Conservation (phyloP, 192 early-diverging fungal species). For the Coemansia umbellata region DNA sequence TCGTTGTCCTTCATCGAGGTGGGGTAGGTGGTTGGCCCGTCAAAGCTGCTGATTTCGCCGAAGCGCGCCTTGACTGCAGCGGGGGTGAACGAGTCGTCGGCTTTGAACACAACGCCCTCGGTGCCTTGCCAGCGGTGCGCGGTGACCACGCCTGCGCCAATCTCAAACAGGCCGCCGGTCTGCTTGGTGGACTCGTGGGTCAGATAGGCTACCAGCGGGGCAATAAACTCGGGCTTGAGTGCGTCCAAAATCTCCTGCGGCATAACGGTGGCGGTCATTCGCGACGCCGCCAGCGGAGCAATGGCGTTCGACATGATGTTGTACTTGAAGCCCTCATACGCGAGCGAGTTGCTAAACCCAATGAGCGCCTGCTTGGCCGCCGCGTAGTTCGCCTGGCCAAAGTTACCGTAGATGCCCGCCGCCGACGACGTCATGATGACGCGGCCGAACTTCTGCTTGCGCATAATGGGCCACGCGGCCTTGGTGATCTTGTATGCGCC, state of each 20-base stretch:
- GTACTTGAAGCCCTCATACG: slow-evolving; percentile 90
- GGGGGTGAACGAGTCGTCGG: slow-evolving; percentile 81
- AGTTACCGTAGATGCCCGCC: slow-evolving; percentile 99
- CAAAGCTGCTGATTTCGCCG: slow-evolving; percentile 72
- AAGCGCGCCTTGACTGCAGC: slow-evolving; percentile 74
- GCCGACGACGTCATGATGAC: slow-evolving; percentile 93
- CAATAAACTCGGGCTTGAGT: slow-evolving; percentile 96
- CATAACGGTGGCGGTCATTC: slow-evolving; percentile 97
- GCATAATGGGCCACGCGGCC: slow-evolving; percentile 95
- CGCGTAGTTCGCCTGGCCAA: slow-evolving; percentile 71
- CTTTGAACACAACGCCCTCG: slow-evolving; percentile 85
- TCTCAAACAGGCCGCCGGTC: slow-evolving; percentile 87
- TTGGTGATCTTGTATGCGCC: slow-evolving; percentile 95
- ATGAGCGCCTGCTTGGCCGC: slow-evolving; percentile 92
- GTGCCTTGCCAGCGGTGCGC: slow-evolving; percentile 92
- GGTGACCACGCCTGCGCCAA: slow-evolving; percentile 86
- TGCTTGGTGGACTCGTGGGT: slow-evolving; percentile 82
- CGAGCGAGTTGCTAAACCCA: slow-evolving; percentile 87
- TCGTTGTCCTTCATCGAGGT: slow-evolving; percentile 72
- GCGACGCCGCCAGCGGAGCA: slow-evolving; percentile 94
- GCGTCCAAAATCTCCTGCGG: slow-evolving; percentile 92
- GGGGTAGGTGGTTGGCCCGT: slow-evolving; percentile 61
- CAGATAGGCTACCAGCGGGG: slow-evolving; percentile 91
- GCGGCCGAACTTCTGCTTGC: slow-evolving; percentile 92
- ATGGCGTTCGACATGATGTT: slow-evolving; percentile 93